Evolutionary conservation across 1,284 basidiomycete genomes (phyloP), one percentile per base, ranked within the genome.

Genomic region (Cutaneotrichosporon cyanovorans): DNA sequence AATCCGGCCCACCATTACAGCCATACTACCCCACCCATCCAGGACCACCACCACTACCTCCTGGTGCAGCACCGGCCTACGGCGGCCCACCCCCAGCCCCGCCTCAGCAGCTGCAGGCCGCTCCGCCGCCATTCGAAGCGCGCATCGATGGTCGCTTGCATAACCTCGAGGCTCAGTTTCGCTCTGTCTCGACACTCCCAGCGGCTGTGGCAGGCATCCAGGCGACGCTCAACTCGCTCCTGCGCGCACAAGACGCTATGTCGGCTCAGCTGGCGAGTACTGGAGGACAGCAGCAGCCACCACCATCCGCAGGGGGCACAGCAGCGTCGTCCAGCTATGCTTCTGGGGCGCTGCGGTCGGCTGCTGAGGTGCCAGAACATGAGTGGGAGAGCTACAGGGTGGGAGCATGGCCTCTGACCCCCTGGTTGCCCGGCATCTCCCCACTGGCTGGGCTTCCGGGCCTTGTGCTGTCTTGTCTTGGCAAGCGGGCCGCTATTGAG

Each of bases 371-470:
- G 0, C 40, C 59, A 1, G 65, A 68, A 4, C 35, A 44, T 14
- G 51, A 62, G 1, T 63, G 61, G 62, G 65, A 68, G 21, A 57
- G 50, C 42, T 69, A 66, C 38, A 51, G 66, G 1, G 56, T 57
- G 5, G 49, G 63, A 23, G 65, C 63, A 3, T 69, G 67, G 67
- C 67, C 67, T 1, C 34, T 68, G 25, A 66, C 67, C 2, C 67
- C 67, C 0, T 69, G 67, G 67, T 48, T 69, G 2, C 60, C 66
- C 0, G 67, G 67, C 2, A 51, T 69, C 18, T 50, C 63, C 9
- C 66, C 66, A 16, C 15, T 58, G 4, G 46, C 45, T 1, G 66
- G 66, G 1, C 43, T 69, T 4, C 59, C 65, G 1, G 60, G 57
- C 0, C 46, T 64, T 20, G 63, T 66, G 4, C 59, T 66, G 12